A percentile compares a stretch with the other conserved stretches of the same genome.
Conservation (phyloP, 495 filamentous ascomycete species). For the Hypoxylon cercidicola region DNA sequence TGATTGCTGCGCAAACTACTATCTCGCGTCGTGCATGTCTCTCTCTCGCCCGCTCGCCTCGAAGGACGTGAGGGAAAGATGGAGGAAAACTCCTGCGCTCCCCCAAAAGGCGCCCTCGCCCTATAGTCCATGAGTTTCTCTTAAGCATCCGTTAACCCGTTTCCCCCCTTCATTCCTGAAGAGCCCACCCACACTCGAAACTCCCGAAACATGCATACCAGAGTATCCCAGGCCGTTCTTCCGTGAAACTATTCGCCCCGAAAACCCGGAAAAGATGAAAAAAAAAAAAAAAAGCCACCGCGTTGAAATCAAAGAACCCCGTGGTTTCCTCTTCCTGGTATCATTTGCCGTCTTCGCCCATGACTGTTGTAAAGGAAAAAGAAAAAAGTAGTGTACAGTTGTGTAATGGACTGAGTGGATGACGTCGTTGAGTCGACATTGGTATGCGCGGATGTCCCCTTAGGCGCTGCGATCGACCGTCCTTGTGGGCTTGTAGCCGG, state of each 20-base stretch:
- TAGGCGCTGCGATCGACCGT: conserved; percentile 56
- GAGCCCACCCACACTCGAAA: too few relatives aligned
- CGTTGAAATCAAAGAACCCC: conserved; percentile 1
- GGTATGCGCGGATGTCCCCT: neutral
- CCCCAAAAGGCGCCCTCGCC: too few relatives aligned
- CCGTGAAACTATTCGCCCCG: neutral
- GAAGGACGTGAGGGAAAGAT: too few relatives aligned
- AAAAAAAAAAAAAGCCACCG: conserved; percentile 7
- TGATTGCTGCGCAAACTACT: too few relatives aligned
- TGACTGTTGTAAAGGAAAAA: conserved; percentile 16
- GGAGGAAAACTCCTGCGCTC: too few relatives aligned
- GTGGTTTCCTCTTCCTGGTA: conserved; percentile 36
- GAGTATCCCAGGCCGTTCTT: neutral
- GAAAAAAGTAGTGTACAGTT: conserved; percentile 26
- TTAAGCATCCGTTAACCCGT: too few relatives aligned
- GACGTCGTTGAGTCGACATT: neutral
- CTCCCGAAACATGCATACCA: too few relatives aligned
- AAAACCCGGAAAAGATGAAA: neutral
- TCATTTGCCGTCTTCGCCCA: conserved; percentile 31
- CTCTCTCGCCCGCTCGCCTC: too few relatives aligned
- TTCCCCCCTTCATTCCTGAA: too few relatives aligned
- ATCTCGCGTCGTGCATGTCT: too few relatives aligned
- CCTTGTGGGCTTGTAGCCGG: conserved; percentile 75
- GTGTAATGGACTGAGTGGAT: conserved; percentile 17
- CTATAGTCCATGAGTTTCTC: too few relatives aligned